Percentiles rank a stretch among this genome's conserved stretches.
Conservation (phyloP, 441 rosid genomes). For the Daphne laureola region DNA sequence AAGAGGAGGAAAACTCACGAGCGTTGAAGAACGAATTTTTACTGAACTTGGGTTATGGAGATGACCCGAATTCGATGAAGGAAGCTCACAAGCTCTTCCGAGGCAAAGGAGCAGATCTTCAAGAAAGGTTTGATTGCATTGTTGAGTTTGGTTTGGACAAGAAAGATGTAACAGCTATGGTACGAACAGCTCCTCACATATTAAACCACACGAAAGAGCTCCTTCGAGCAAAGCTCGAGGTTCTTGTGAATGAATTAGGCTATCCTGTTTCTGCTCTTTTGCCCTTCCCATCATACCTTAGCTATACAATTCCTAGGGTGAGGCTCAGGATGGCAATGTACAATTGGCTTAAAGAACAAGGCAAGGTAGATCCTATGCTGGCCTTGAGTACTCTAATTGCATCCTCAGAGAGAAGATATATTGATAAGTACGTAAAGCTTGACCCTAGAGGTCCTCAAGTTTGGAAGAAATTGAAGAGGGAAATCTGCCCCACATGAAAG, state of each 20-base stretch:
- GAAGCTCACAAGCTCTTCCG: constrained; percentile 39
- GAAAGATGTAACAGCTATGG: constrained; percentile 46
- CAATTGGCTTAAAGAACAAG: constrained; percentile 54
- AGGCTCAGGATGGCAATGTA: constrained; percentile 54
- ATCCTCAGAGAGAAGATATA: constrained; percentile 33
- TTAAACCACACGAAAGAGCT: constrained; percentile 41
- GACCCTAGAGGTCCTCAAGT: constrained; percentile 55
- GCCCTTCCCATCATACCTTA: constrained; percentile 49
- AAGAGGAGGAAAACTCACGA: constrained; percentile 23
- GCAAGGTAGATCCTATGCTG: constrained; percentile 18
- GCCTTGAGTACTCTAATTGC: constrained; percentile 47
- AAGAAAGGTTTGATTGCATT: constrained; percentile 57
- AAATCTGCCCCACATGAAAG: constrained; percentile 15
- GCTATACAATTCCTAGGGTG: constrained; percentile 35
- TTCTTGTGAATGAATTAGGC: constrained; percentile 42
- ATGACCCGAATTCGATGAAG: constrained; percentile 32
- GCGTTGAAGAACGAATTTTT: constrained; percentile 52
- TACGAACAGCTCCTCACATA: constrained; percentile 44
- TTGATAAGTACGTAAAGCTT: constrained; percentile 31
- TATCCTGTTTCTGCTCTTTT: constrained; percentile 39
- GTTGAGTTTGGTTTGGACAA: constrained; percentile 44
- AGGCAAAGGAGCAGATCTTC: constrained; percentile 58
- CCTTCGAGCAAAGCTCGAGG: constrained; percentile 45
- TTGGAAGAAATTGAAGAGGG: constrained; percentile 41
- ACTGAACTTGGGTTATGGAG: constrained; percentile 44